phyloP scores from a whole-genome alignment of 169 alveolate genomes.

The Eimeria tenella region DNA sequence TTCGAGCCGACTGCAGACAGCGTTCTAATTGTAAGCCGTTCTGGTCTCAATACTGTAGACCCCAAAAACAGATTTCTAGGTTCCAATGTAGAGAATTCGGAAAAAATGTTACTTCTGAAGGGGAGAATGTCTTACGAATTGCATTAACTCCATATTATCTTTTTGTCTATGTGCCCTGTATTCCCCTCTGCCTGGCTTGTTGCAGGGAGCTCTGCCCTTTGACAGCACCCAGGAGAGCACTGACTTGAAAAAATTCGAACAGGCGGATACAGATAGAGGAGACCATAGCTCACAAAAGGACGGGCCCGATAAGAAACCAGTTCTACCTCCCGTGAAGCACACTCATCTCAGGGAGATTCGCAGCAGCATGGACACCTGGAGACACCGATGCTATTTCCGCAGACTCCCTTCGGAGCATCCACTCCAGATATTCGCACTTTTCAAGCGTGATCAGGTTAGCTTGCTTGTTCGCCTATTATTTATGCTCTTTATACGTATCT shows the following conservation, averaged over 20 bases:
- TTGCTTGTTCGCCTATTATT: not conserved
- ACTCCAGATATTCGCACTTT: slow-evolving; percentile 62
- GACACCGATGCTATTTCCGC: slow-evolving; percentile 31
- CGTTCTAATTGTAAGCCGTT: slow-evolving; percentile 55
- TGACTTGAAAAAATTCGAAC: not conserved
- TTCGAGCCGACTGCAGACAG: slow-evolving; percentile 57
- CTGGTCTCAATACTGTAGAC: not conserved
- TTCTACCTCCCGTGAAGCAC: slow-evolving; percentile 9
- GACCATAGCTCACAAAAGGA: slow-evolving; percentile 19
- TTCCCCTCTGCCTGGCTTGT: not conserved
- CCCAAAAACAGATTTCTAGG: no score
- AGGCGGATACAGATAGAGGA: not conserved
- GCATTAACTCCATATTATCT: no score
- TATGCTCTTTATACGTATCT: not conserved
- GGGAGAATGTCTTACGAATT: no score
- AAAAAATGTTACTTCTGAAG: no score
- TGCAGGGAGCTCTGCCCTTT: slow-evolving; percentile 74
- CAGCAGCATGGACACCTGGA: slow-evolving; percentile 57
- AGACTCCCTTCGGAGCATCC: slow-evolving; percentile 70
- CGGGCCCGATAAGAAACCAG: not conserved
- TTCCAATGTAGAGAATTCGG: no score
- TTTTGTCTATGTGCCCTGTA: no score
- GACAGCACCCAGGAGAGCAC: not conserved
- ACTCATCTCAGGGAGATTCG: slow-evolving; percentile 4
- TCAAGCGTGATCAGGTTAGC: slow-evolving; percentile 69